Conservation (phyloP, 2,329 filamentous ascomycete genomes). For the Lachnellula occidentalis region DNA sequence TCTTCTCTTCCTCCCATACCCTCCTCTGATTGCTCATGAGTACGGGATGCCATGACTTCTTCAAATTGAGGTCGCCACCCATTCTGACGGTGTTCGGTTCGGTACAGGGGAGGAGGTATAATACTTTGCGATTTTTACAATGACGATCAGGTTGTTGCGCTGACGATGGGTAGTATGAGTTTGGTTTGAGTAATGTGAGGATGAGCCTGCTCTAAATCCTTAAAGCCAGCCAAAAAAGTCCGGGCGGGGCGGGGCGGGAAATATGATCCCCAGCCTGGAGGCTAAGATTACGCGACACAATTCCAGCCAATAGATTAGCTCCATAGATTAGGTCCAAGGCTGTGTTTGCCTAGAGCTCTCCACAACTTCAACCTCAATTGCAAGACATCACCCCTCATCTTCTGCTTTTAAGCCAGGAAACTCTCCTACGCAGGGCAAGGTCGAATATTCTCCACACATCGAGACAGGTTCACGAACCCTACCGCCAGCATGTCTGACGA, state of each 20-base stretch:
- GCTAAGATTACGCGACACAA: not conserved
- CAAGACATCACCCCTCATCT: not conserved
- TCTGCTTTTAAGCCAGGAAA: not conserved
- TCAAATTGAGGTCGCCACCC: conserved; percentile 93
- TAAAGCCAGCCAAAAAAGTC: not conserved
- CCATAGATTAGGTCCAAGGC: not conserved
- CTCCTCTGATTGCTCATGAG: conserved; percentile 84
- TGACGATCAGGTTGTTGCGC: no score
- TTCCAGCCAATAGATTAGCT: conserved; percentile 5
- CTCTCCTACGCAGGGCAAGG: not conserved
- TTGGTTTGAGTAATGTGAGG: no score
- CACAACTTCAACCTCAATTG: conserved; percentile 2
- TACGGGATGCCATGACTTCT: conserved; percentile 91
- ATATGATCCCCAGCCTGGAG: not conserved
- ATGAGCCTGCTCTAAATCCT: not conserved
- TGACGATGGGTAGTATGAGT: no score
- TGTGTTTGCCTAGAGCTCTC: conserved; percentile 7
- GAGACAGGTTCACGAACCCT: not conserved
- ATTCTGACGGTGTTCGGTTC: conserved; percentile 48
- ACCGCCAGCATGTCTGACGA: conserved; percentile 44
- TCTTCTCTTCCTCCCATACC: conserved; percentile 88
- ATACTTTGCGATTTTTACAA: no score
- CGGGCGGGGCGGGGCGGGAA: not conserved
- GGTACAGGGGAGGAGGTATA: not conserved
- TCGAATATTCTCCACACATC: not conserved